Conservation (phyloP, 2,329 filamentous ascomycete species). For the Lachnellula subtilissima region DNA sequence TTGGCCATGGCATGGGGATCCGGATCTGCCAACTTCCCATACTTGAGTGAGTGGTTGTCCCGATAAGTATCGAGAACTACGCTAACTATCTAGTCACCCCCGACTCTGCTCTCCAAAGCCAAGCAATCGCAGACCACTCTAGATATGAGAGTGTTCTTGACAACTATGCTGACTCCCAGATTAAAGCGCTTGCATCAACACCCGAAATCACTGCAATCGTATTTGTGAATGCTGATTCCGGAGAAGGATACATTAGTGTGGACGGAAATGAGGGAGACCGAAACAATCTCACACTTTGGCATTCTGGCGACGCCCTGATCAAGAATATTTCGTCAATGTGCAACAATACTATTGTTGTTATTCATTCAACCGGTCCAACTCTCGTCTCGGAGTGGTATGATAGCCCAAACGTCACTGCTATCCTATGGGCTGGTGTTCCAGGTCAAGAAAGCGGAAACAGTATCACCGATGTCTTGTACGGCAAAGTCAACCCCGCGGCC, state of each 20-base stretch:
- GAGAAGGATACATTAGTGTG: constrained; percentile 80
- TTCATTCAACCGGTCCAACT: constrained; percentile 80
- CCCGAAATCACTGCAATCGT: constrained; percentile 71
- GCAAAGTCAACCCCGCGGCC: constrained; percentile 69
- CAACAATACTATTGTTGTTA: constrained; percentile 87
- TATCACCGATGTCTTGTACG: constrained; percentile 78
- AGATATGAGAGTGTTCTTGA: constrained; percentile 63
- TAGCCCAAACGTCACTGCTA: constrained; percentile 75
- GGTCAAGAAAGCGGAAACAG: constrained; percentile 81
- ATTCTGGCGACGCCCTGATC: constrained; percentile 74
- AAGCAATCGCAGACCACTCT: constrained; percentile 55
- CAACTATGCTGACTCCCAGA: constrained; percentile 64
- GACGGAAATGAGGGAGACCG: constrained; percentile 85
- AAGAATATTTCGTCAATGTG: constrained; percentile 71
- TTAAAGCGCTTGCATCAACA: constrained; percentile 55
- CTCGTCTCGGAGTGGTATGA: constrained; percentile 70
- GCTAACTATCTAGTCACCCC: constrained; percentile 51
- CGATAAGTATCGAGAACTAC: neutral
- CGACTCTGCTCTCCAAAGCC: constrained; percentile 62
- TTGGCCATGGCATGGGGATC: constrained; percentile 78
- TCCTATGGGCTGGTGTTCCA: constrained; percentile 76
- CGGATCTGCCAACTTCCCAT: constrained; percentile 68
- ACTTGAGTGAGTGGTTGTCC: constrained; percentile 41
- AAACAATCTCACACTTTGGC: constrained; percentile 89
- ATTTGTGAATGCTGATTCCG: constrained; percentile 82